These are phyloP conservation scores for Ophiostoma quercus DNA, from an alignment of 2,329 filamentous ascomycete genomes.

Conservation along the genomic window DNA sequence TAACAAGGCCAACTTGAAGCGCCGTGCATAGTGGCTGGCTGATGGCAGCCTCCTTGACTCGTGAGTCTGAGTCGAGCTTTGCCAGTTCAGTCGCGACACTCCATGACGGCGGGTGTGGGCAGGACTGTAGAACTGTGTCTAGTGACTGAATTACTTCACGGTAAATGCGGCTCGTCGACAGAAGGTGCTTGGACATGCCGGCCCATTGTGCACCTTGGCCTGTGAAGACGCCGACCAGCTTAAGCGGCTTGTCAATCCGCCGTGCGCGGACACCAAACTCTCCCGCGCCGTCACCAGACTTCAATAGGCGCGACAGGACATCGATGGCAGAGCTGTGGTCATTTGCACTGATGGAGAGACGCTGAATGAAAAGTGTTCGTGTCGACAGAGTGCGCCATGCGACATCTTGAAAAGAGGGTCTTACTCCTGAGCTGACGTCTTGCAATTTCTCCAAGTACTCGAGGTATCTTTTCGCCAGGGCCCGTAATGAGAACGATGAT, in stretches of 20 bases:
- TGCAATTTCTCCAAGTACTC: slow-evolving; percentile 4
- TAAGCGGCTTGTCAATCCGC: background rate
- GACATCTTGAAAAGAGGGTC: background rate
- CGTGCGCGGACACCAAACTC: slow-evolving; percentile 17
- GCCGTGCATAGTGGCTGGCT: slow-evolving; percentile 33
- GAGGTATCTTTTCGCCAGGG: background rate
- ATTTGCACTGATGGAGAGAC: slow-evolving; percentile 13
- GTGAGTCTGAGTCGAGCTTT: slow-evolving; percentile 14
- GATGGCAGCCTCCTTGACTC: slow-evolving; percentile 23
- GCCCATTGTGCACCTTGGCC: slow-evolving; percentile 28
- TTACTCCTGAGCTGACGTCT: slow-evolving; percentile 24
- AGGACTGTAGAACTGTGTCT: slow-evolving; percentile 32
- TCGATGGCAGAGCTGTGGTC: slow-evolving; percentile 1
- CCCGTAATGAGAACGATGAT: slow-evolving; percentile 15
- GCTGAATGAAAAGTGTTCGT: slow-evolving; percentile 16
- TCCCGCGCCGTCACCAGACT: slow-evolving; percentile 1
- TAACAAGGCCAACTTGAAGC: slow-evolving; percentile 33
- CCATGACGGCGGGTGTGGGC: slow-evolving; percentile 23
- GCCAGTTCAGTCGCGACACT: slow-evolving; percentile 20
- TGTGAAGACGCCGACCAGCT: slow-evolving; percentile 21
- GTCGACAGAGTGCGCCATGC: slow-evolving; percentile 16
- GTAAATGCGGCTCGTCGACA: slow-evolving; percentile 24
- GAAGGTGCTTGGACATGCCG: slow-evolving; percentile 29
- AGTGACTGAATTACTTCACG: slow-evolving; percentile 35
- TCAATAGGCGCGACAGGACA: background rate